Conservation (phyloP, 169 alveolate species). For the Plasmodium blacklocki region DNA sequence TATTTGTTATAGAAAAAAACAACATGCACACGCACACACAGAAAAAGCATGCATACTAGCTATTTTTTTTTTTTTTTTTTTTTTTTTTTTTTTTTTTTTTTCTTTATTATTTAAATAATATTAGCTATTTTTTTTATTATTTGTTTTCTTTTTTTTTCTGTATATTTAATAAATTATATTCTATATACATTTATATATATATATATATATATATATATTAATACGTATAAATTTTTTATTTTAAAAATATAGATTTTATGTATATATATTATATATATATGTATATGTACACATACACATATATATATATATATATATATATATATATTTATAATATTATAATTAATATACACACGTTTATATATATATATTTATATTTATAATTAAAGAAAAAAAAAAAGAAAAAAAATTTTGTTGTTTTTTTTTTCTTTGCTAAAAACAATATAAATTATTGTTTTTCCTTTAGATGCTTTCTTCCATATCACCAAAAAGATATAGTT, state of each 20-base stretch:
- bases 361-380: not conserved
- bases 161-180: not conserved
- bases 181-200: conserved; percentile 14
- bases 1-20: conserved; percentile 8
- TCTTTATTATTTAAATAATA: not conserved
- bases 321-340: too few species aligned
- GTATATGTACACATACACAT: too few species aligned
- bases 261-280: not conserved
- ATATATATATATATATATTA: not conserved
- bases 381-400: not conserved
- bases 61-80: conserved; percentile 28
- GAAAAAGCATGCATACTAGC: conserved; percentile 33
- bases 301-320: too few species aligned
- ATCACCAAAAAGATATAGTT: conserved; percentile 49
- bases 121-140: not conserved
- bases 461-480: conserved; percentile 71
- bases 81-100: not conserved
- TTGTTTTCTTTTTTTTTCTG: conserved; percentile 8
- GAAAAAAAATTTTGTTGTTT: too few species aligned
- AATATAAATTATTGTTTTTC: not conserved
- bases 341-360: too few species aligned
- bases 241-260: too few species aligned
- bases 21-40: conserved; percentile 32
- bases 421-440: conserved; percentile 1
- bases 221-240: too few species aligned